These are phyloP conservation scores for Epichloe typhina DNA, from an alignment of 2,329 filamentous ascomycete genomes.

Conservation along the genomic window DNA sequence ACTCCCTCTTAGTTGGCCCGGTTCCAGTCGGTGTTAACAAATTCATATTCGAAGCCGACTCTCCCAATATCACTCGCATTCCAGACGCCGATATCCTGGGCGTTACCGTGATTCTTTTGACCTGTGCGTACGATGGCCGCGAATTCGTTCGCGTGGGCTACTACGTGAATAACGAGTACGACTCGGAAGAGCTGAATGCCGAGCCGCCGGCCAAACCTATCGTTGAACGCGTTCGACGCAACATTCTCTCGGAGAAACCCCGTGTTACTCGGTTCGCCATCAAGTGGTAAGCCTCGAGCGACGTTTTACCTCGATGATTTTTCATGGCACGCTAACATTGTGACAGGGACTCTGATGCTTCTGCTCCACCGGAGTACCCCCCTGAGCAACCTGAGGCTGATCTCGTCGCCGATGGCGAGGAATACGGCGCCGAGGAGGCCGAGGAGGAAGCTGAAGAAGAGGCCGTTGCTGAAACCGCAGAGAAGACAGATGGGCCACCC, in stretches of 20 bases:
- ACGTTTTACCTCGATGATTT: neutral
- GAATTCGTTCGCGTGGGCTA: constrained; percentile 98
- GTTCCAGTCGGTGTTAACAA: constrained; percentile 97
- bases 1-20: constrained; percentile 91
- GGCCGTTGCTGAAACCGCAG: constrained; percentile 32
- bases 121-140: constrained; percentile 88
- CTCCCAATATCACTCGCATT: constrained; percentile 80
- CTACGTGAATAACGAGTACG: constrained; percentile 99
- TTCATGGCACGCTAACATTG: neutral
- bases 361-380: constrained; percentile 88
- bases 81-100: constrained; percentile 91
- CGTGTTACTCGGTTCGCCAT: constrained; percentile 95
- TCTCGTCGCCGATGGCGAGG: constrained; percentile 66
- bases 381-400: constrained; percentile 97
- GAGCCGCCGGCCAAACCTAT: constrained; percentile 87
- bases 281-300: constrained; percentile 64
- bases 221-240: constrained; percentile 82
- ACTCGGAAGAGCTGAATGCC: constrained; percentile 73
- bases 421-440: constrained; percentile 83
- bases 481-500: constrained; percentile 24
- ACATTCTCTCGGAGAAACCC: constrained; percentile 92
- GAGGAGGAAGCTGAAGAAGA: constrained; percentile 55
- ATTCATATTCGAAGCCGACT: constrained; percentile 92
- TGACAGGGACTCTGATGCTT: constrained; percentile 87
- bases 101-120: constrained; percentile 92